Base-by-base conservation (phyloP, 1,139 yeast species). In the Diutina rugosa region DNA sequence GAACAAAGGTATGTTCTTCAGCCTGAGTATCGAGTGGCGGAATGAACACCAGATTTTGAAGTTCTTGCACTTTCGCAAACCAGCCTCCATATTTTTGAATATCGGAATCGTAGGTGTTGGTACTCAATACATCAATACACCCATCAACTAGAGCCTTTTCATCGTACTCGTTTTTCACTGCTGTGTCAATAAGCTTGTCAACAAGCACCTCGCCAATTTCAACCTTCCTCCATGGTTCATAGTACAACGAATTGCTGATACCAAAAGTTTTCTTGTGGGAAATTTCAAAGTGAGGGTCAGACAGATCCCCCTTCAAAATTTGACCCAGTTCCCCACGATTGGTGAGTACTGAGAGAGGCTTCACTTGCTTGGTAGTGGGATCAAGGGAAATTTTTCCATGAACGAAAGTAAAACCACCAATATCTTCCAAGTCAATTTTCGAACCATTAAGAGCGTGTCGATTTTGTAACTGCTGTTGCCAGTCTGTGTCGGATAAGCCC, bases 391-490 rank as follows among this genome's bases (percentile, higher is more conserved):
- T 66, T 55, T 77, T 74, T 0, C 97, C 98, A 66, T 84, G 87
- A 51, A 93, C 68, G 60, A 93, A 71, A 7, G 87, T 83, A 67
- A 91, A 91, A n/a, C 96, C 96, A 0, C 96, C 97, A 21, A 90
- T 80, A 46, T 74, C 69, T 8, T 67, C 63, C 35, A 88, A 67
- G 3, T 38, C 29, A 16, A 32, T 49, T 8, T 30, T 30, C 6
- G 35, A 8, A 12, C 53, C 41, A 32, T 49, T 21, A 14, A 8
- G 21, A 10, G 53, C 18, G n/a, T 5, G n/a, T 9, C 48, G 60
- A 2, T 62, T 49, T 12, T 67, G 66, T 9, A 80, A 60, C 26
- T 70, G 69, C 0, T 65, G 60, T 56, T 68, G 76, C 93, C 89
- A 78, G 56, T 73, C 76, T 1, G 72, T 74, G 7, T 80, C 69